These are phyloP conservation scores for Cinnamomum chago DNA, from an alignment of 164 flowering plant genomes.

Conservation along the genomic window DNA sequence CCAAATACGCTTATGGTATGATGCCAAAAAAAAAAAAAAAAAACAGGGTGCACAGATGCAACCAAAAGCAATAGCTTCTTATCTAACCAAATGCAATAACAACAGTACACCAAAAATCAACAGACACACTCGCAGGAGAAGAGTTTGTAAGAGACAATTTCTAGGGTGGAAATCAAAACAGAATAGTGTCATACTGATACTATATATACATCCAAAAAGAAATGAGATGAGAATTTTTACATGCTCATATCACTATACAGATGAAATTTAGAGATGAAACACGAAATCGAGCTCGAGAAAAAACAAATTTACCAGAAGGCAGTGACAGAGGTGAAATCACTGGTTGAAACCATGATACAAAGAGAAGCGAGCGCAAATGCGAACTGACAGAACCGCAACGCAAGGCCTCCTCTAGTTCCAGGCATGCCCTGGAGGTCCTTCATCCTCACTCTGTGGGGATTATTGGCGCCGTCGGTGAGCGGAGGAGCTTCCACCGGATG, in stretches of 20 bases:
- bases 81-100: background rate
- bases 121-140: background rate
- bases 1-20: no score
- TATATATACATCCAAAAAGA: background rate
- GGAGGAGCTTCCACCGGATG: slow-evolving; percentile 84
- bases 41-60: background rate
- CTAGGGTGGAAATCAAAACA: background rate
- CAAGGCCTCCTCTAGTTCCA: slow-evolving; percentile 67
- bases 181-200: background rate
- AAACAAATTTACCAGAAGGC: slow-evolving; percentile 60
- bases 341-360: slow-evolving; percentile 68
- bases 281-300: background rate
- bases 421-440: slow-evolving; percentile 88
- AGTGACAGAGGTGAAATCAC: slow-evolving; percentile 76
- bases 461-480: slow-evolving; percentile 25
- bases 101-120: background rate
- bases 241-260: background rate
- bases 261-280: background rate
- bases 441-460: slow-evolving; percentile 59
- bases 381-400: slow-evolving; percentile 54
- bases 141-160: background rate
- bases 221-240: background rate
- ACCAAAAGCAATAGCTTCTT: background rate
- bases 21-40: no score
- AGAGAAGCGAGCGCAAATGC: slow-evolving; percentile 56